These are phyloP conservation scores for Cladosporium sp. DNA, from an alignment of 2,329 filamentous ascomycete species.

Conservation along the genomic window DNA sequence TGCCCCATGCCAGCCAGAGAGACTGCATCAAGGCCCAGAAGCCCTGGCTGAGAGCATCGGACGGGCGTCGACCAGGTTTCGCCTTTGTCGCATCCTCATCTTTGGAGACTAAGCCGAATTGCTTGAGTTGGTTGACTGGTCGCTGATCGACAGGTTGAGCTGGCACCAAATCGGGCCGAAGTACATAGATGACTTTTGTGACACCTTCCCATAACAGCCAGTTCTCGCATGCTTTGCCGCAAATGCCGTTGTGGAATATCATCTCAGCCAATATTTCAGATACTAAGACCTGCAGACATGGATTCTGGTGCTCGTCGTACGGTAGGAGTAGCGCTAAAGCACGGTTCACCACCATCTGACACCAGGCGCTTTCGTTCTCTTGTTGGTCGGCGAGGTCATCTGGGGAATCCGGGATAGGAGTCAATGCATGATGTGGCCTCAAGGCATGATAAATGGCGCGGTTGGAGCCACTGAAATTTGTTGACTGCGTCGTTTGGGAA, in stretches of 20 bases:
- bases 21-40: slow-evolving; percentile 56
- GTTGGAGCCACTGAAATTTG: background rate
- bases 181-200: slow-evolving; percentile 64
- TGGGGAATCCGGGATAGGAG: slow-evolving; percentile 68
- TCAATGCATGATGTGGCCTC: slow-evolving; percentile 77
- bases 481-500: background rate
- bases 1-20: slow-evolving; percentile 51
- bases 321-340: slow-evolving; percentile 82
- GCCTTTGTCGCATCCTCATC: slow-evolving; percentile 1
- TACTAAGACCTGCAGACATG: slow-evolving; percentile 79
- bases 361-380: slow-evolving; percentile 79
- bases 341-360: slow-evolving; percentile 82
- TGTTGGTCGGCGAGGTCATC: slow-evolving; percentile 55
- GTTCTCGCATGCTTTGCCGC: slow-evolving; percentile 78
- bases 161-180: slow-evolving; percentile 37
- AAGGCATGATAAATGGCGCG: slow-evolving; percentile 73
- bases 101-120: slow-evolving; percentile 56
- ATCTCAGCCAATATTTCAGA: slow-evolving; percentile 87
- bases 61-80: slow-evolving; percentile 14
- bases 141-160: slow-evolving; percentile 28
- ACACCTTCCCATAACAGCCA: slow-evolving; percentile 88
- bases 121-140: slow-evolving; percentile 53
- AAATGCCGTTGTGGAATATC: slow-evolving; percentile 79
- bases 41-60: slow-evolving; percentile 26
- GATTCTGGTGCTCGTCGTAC: slow-evolving; percentile 88